Evolutionary conservation across 768 basidiomycete genomes (phyloP), one percentile per base, ranked within the genome.

Genomic region (Amanita phalloides): DNA sequence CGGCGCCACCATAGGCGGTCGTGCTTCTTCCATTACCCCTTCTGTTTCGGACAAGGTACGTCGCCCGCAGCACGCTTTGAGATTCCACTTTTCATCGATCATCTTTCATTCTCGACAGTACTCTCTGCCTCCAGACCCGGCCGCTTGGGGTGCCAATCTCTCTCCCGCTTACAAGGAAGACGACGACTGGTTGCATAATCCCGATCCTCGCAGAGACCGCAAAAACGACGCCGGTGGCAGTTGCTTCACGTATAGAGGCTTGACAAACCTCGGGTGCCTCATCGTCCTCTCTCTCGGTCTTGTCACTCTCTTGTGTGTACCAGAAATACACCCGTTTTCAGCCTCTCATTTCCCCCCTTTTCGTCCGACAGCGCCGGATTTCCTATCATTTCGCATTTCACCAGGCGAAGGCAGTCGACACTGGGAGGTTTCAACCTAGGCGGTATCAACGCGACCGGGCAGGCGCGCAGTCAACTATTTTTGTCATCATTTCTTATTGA

Each of bases 171-270:
- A 74, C 49, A 62, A 71, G 3, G 84, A 87, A 62, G 68, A 76
- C 13, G 84, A 87, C 54, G 84, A 87, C 63, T 74, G 74, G 51
- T 73, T 87, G n/a, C 84, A 87, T 61, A 83, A 84, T 57, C 82
- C 84, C 2, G 82, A 85, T 60, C 82, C 83, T 9, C 72, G 72
- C 33, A 73, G 83, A 30, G 82, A 84, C 58, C 64, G 74, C 53
- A 77, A 76, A 50, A 69, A 72, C 38, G 80, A 84, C 57, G 64
- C 62, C 36, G 80, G 81, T 36, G 79, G 82, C 23, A 74, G 74
- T 56, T 68, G 87, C 25, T 79, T 85, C 57, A 86, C 86, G 20
- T 70, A 65, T 54, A 71, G 89, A 68, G 89, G 89, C 26, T 62
- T 88, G 28, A 70, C 77, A 8, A 90, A 91, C 63, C 68, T 86